Conservation (phyloP, 2,329 filamentous ascomycete species). For the Sporothrix humicola region DNA sequence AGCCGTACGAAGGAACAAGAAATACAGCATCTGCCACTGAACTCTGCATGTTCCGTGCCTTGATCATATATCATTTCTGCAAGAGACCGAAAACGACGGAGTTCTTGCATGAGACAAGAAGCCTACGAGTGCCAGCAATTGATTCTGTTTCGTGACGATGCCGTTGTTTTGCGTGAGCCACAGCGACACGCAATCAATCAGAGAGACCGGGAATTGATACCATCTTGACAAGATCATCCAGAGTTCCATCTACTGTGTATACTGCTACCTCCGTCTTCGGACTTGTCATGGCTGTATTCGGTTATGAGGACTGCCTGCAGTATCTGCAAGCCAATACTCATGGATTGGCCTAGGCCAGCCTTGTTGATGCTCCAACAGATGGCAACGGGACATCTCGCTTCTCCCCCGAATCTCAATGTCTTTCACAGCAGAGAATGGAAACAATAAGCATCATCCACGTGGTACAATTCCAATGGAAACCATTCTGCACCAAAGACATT, state of each 20-base stretch:
- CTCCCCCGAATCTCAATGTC: neutral
- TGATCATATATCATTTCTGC: constrained; percentile 24
- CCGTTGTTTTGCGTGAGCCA: neutral
- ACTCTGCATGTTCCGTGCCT: constrained; percentile 17
- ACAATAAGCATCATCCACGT: neutral
- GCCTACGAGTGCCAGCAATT: neutral
- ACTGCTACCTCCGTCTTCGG: constrained; percentile 25
- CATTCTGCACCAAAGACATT: neutral
- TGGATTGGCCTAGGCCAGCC: neutral
- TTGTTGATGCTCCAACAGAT: neutral
- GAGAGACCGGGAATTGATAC: neutral
- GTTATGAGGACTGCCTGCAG: constrained; percentile 6
- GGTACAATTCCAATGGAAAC: neutral
- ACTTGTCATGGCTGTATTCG: neutral
- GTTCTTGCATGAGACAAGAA: neutral
- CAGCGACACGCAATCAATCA: neutral
- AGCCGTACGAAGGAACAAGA: neutral
- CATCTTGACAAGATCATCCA: neutral
- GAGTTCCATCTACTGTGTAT: neutral
- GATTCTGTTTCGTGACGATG: constrained; percentile 22
- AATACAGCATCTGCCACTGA: neutral
- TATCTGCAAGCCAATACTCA: neutral
- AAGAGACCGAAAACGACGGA: constrained; percentile 21
- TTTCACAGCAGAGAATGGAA: neutral
- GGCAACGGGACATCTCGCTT: neutral